Base-by-base conservation (phyloP, 768 basidiomycete species). In the Calocera viscosa region DNA sequence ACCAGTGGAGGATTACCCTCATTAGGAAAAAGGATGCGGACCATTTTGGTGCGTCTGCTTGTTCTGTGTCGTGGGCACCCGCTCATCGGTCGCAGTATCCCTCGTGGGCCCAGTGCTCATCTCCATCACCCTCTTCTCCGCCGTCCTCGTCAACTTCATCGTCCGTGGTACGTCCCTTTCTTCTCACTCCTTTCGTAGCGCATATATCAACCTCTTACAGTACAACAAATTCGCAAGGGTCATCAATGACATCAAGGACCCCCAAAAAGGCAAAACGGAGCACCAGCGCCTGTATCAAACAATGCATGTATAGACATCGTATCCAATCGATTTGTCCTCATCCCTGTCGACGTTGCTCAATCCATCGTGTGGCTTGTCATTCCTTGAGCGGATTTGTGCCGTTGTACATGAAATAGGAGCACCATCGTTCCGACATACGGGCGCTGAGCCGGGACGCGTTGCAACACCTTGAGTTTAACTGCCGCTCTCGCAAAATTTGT, bases 11-110 rank as follows among this genome's bases (percentile, higher is more conserved):
- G 49, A 85, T 97, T 65, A 88, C 88, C 60, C 87, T 93, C 86
- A 98, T 99, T 69, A 87, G 89, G 14, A 84, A 87, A 69, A 81
- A 94, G 60, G 90, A 93, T 76, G 88, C 92, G 30, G 89, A 91
- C 0, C 86, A 89, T 72, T 96, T 96, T 70, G 94, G 94, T 96
- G 66, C 49, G 80, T 33, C 60, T 53, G 24, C 63, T 35, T 35
- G 35, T 38, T 64, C 53, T 68, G 38, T n/a, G 71, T 69, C 17
- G 32, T 19, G 60, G 17, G 24, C 64, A 26, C 22, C 39, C 49
- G 40, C n/a, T 53, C 22, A 35, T 19, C 30, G 64, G 19, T 19
- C 49, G 11, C 69, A 95, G 95, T 96, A 72, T 83, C 86, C 64
- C 82, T 94, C 8, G 74, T 82, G 1, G 96, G 94, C 1, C 96